Evolutionary conservation across 305 asterid genomes (phyloP).

Genomic region (Fraxinus floribunda): DNA sequence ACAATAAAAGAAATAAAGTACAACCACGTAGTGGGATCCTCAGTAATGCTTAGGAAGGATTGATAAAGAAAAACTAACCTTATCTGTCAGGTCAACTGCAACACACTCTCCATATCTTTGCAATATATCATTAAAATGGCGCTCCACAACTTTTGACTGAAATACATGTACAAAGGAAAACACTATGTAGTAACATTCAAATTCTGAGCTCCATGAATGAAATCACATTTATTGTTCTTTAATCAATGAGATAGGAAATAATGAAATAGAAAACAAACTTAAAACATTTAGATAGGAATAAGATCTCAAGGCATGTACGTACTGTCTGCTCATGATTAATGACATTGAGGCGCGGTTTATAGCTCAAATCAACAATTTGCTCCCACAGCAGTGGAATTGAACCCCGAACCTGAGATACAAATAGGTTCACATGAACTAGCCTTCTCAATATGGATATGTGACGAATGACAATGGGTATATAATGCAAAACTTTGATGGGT

Average conservation of each 20-base stretch:
- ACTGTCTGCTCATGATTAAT: slow-evolving; percentile 60
- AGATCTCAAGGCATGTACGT: slow-evolving; percentile 16
- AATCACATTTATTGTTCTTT: not conserved
- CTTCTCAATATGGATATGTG: not conserved
- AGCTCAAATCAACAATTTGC: slow-evolving; percentile 98
- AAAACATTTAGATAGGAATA: not conserved
- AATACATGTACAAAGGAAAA: slow-evolving; percentile 16
- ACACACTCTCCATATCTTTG: slow-evolving; percentile 86
- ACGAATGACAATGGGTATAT: not conserved
- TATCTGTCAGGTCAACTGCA: slow-evolving; percentile 88
- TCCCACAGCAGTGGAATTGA: slow-evolving; percentile 57
- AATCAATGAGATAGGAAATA: not conserved
- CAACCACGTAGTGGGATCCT: not conserved
- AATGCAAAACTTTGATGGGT: not conserved
- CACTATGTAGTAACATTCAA: not conserved
- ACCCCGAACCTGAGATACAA: slow-evolving; percentile 51
- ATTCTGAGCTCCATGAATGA: not conserved
- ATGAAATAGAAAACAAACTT: not conserved
- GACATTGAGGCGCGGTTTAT: slow-evolving; percentile 76
- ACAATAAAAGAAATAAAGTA: not conserved
- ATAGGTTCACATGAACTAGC: slow-evolving; percentile 4
- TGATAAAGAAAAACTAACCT: slow-evolving; percentile 45
- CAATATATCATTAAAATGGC: slow-evolving; percentile 81
- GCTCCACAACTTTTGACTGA: slow-evolving; percentile 83
- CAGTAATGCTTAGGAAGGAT: not conserved